Evolutionary conservation across 2,329 filamentous ascomycete genomes (phyloP).

Genomic region (Fusarium scirpi): DNA sequence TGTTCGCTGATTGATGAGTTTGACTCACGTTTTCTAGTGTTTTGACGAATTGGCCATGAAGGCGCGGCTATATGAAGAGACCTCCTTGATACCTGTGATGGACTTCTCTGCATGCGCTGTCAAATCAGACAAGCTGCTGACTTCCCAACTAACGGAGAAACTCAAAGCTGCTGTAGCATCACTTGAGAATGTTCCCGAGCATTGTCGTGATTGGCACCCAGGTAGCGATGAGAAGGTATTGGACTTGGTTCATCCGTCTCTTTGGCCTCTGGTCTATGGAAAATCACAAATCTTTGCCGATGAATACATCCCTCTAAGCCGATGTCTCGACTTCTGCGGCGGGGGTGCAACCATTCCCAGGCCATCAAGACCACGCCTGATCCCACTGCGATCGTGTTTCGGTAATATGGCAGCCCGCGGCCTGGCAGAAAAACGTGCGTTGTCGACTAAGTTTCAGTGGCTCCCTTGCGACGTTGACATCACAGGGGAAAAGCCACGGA

Average conservation of each 20-base stretch:
- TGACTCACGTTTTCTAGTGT: too few relatives aligned
- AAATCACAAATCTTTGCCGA: neutral
- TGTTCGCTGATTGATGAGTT: too few relatives aligned
- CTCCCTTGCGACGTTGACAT: conserved; percentile 6
- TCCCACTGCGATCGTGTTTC: too few relatives aligned
- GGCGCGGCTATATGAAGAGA: neutral
- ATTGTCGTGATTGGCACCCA: conserved; percentile 13
- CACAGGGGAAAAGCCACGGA: neutral
- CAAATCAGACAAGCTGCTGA: neutral
- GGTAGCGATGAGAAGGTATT: neutral
- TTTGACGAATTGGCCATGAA: neutral
- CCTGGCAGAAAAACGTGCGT: neutral
- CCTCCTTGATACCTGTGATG: neutral
- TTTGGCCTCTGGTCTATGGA: conserved; percentile 33
- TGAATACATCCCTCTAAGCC: fast-evolving
- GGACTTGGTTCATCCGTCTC: conserved; percentile 14
- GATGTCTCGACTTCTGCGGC: neutral
- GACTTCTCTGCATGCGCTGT: neutral
- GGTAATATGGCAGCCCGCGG: too few relatives aligned
- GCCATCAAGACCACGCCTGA: neutral
- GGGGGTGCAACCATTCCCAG: neutral
- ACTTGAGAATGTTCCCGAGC: neutral
- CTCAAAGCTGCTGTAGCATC: neutral
- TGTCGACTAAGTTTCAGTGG: conserved; percentile 16
- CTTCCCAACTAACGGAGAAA: neutral